Percentiles rank a stretch among this genome's conserved stretches.
These are phyloP conservation scores for Serpula lacrymans DNA, from an alignment of 768 basidiomycete genomes.

Conservation along the genomic window DNA sequence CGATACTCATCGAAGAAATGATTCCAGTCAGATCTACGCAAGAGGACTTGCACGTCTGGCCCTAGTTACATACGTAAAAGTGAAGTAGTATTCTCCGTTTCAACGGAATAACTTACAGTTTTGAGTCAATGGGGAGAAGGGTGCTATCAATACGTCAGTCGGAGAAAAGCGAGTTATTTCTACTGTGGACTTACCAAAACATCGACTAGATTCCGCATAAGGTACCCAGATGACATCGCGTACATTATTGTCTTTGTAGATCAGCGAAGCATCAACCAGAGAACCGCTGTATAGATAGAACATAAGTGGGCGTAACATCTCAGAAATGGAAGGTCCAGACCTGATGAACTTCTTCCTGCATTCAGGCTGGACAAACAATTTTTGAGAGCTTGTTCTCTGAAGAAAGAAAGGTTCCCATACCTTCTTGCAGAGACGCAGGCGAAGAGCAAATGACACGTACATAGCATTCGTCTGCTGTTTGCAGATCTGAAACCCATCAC, in stretches of 20 bases:
- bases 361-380: constrained; percentile 17
- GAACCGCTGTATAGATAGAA: constrained; percentile 8
- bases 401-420: constrained; percentile 19
- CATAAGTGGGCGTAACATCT: neutral
- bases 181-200: constrained; percentile 22
- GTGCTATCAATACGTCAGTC: neutral
- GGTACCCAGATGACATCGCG: constrained; percentile 16
- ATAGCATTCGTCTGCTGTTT: constrained; percentile 27
- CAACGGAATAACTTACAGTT: constrained; percentile 13
- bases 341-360: constrained; percentile 13
- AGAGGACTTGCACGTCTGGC: constrained; percentile 9
- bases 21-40: constrained; percentile 20
- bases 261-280: constrained; percentile 6
- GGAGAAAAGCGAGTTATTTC: too few species aligned
- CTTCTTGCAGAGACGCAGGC: constrained; percentile 42
- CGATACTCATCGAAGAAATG: constrained; percentile 4
- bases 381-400: too few species aligned
- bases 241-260: neutral
- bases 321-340: constrained; percentile 10
- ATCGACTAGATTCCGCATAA: constrained; percentile 15
- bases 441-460: constrained; percentile 47
- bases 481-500: constrained; percentile 34
- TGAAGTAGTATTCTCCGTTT: neutral
- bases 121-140: neutral
- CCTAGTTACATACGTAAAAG: constrained; percentile 10